Evolutionary conservation across 164 flowering plant species (phyloP), one percentile per base, ranked within the genome.

Genomic region (Vitis rupestris): DNA sequence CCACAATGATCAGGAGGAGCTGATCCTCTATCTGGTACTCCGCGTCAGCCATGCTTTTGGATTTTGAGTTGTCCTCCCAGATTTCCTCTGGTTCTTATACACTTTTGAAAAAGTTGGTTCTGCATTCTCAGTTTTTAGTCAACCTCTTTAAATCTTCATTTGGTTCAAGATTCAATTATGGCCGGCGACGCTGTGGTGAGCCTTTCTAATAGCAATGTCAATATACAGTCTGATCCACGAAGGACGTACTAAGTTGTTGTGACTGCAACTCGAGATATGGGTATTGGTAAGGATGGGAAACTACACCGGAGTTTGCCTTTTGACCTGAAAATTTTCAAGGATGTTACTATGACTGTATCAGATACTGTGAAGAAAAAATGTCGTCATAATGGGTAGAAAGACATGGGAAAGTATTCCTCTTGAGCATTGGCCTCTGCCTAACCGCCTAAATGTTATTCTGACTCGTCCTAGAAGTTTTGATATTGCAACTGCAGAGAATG

Each of bases 331-430:
- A 84, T 82, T 70, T 94, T 94, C 77, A 91, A 90, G 81, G 93
- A 90, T 19, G 30, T 94, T 14, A 94, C 99, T 27, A 7, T 63
- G 72, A 71, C 76, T 48, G 88, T 97, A 14, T 75, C 85, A 9
- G 95, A 88, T 80, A 81, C 97, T 61, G 78, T 61, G 44, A 94
- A 91, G 70, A 19, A 94, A 79, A 79, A 94, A 94, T 82, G 98
- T 98, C 5, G 89, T 94, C 23, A 73, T 94, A 70, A 94, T 94
- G 98, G 98, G 98, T 47, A 87, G 98, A 50, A 94, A 92, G 76
- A 90, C 98, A 15, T 94, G 97, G 98, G 98, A 94, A 73, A 89
- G 97, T 67, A 88, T 94, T 67, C 97, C 97, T 15, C 64, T 59
- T 30, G 77, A 82, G 80, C 64, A 84, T 76, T 82, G 91, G 9